These are phyloP conservation scores for Aquilaria malaccensis DNA, from an alignment of 345 rosid genomes.

Conservation along the genomic window DNA sequence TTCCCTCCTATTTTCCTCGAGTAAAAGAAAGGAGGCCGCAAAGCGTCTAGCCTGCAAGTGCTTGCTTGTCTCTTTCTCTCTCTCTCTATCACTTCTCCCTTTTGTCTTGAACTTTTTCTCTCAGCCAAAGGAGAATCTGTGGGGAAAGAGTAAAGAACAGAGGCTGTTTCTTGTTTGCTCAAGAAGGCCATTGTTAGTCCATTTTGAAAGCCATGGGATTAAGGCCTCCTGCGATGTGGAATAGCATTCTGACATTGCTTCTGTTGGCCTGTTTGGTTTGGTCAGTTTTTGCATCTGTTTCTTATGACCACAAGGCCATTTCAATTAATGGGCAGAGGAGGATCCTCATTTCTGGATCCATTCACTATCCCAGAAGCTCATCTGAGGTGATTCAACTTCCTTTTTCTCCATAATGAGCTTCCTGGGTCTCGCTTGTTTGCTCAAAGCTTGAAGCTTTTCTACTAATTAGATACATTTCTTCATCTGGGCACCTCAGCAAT, in stretches of 20 bases:
- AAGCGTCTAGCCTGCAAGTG: constrained; percentile 11
- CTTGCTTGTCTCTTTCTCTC: constrained; percentile 16
- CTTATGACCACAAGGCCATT: constrained; percentile 77
- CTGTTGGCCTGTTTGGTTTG: constrained; percentile 29
- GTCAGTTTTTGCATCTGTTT: constrained; percentile 62
- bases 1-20: constrained; percentile 14
- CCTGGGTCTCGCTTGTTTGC: constrained; percentile 10
- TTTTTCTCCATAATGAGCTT: constrained; percentile 22
- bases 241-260: constrained; percentile 28
- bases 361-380: constrained; percentile 96
- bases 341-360: constrained; percentile 96
- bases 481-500: constrained; percentile 16
- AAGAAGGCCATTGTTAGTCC: constrained; percentile 4
- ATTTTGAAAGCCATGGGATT: constrained; percentile 22
- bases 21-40: constrained; percentile 6
- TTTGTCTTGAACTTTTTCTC: constrained; percentile 9
- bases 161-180: constrained; percentile 27
- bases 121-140: constrained; percentile 22
- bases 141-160: constrained; percentile 12
- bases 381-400: constrained; percentile 59
- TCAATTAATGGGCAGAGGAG: constrained; percentile 82
- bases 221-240: constrained; percentile 40
- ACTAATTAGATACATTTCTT: constrained; percentile 4
- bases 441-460: constrained; percentile 6
- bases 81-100: neutral